Conservation (phyloP, 1,139 yeast genomes). For the Yamadazyma aaseri region DNA sequence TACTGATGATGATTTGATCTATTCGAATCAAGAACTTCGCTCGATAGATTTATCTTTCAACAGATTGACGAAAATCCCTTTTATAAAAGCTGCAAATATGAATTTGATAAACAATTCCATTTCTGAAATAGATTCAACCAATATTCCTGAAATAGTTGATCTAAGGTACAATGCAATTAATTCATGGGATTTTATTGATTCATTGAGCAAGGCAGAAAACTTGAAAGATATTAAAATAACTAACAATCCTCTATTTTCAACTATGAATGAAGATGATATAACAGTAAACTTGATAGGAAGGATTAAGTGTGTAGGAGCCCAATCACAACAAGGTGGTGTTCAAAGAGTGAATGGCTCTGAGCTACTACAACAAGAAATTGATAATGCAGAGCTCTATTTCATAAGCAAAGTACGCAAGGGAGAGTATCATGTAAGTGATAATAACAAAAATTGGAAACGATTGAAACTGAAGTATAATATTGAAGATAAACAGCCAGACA, state of each 20-base stretch:
- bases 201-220: slow-evolving; percentile 26
- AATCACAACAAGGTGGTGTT: slow-evolving; percentile 8
- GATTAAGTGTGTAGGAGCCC: slow-evolving; percentile 23
- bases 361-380: slow-evolving; percentile 47
- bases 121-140: slow-evolving; percentile 3
- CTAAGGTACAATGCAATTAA: slow-evolving; percentile 46
- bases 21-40: slow-evolving; percentile 15
- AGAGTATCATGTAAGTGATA: slow-evolving; percentile 18
- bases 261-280: slow-evolving; percentile 17
- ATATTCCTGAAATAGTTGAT: slow-evolving; percentile 30
- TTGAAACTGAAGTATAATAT: slow-evolving; percentile 25
- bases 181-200: slow-evolving; percentile 52
- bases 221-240: slow-evolving; percentile 47
- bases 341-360: slow-evolving; percentile 55
- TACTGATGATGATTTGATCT: slow-evolving; percentile 20
- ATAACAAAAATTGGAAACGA: slow-evolving; percentile 24
- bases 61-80: slow-evolving; percentile 31
- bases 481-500: neutral
- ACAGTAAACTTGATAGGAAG: slow-evolving; percentile 50
- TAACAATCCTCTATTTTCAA: slow-evolving; percentile 49
- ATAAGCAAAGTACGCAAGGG: slow-evolving; percentile 48
- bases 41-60: slow-evolving; percentile 49
- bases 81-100: slow-evolving; percentile 10
- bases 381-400: slow-evolving; percentile 68
- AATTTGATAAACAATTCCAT: slow-evolving; percentile 31